phyloP scores from a whole-genome alignment of 352 stramenopile genomes.

The Pythium oligandrum region DNA sequence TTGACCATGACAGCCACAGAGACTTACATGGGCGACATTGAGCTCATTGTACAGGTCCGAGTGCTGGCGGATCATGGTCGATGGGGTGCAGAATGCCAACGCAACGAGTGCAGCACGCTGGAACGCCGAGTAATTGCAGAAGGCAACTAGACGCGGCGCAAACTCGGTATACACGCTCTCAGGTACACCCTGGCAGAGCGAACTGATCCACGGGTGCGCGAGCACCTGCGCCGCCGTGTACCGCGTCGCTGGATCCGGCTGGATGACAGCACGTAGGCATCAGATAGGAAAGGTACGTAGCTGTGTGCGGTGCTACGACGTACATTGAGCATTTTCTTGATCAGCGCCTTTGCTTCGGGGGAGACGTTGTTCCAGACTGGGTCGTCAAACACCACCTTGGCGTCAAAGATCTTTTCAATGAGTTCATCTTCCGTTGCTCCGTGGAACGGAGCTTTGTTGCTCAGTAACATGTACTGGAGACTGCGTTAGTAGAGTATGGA shows the following conservation, averaged over 20 bases:
- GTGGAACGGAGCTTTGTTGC: conserved; percentile 68
- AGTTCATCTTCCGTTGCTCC: conserved; percentile 65
- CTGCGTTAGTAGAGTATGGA: background rate
- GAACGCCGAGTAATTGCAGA: conserved; percentile 63
- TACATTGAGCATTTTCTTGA: conserved; percentile 74
- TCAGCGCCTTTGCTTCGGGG: conserved; percentile 56
- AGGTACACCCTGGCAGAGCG: conserved; percentile 26
- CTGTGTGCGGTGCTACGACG: too few relatives aligned
- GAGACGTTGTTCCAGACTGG: conserved; percentile 57
- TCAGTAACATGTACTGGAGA: conserved; percentile 75
- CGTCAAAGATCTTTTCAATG: conserved; percentile 70
- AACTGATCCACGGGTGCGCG: conserved; percentile 71
- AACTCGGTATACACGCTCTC: conserved; percentile 60
- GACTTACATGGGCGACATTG: conserved; percentile 58
- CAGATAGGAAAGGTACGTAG: too few relatives aligned
- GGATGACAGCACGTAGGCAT: background rate
- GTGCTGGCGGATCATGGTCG: conserved; percentile 41
- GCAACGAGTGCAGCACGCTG: conserved; percentile 58
- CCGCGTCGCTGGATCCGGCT: conserved; percentile 42
- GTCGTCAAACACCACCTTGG: conserved; percentile 45
- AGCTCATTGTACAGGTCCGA: conserved; percentile 76
- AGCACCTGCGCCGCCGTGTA: conserved; percentile 67
- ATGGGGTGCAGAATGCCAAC: conserved; percentile 68
- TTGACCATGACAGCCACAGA: background rate
- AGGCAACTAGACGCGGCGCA: conserved; percentile 53